Percentiles rank a stretch among this genome's conserved stretches.
Evolutionary conservation across 2,329 filamentous ascomycete species (phyloP).

Genomic region (Claviceps spartinae): DNA sequence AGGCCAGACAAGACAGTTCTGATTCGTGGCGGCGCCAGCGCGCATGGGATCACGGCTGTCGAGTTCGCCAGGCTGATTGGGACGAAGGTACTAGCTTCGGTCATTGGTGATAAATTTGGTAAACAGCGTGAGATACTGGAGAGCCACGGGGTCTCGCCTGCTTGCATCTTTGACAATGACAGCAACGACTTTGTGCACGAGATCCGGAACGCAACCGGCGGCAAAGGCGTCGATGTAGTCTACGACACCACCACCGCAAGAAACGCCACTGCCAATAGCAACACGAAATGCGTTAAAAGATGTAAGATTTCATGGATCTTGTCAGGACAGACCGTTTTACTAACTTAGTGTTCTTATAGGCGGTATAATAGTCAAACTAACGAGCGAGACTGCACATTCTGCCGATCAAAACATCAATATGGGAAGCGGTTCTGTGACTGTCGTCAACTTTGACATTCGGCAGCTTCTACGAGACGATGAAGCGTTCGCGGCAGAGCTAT

Average conservation of each 20-base stretch:
- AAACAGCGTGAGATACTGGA: constrained; percentile 25
- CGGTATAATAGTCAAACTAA: constrained; percentile 21
- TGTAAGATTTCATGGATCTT: constrained; percentile 14
- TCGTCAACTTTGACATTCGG: constrained; percentile 21
- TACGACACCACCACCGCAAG: constrained; percentile 32
- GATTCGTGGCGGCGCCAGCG: constrained; percentile 30
- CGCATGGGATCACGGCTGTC: constrained; percentile 30
- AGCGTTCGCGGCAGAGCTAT: constrained; percentile 17
- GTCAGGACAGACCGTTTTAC: background rate
- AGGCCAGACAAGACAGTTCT: constrained; percentile 21
- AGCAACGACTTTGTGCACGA: constrained; percentile 19
- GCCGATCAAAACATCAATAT: background rate
- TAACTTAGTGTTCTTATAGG: constrained; percentile 9
- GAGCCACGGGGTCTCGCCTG: constrained; percentile 18
- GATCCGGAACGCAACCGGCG: constrained; percentile 19
- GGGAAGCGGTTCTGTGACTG: constrained; percentile 11
- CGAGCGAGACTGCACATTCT: constrained; percentile 11
- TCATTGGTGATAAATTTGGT: constrained; percentile 14
- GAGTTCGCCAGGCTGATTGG: constrained; percentile 24
- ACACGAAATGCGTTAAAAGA: constrained; percentile 21
- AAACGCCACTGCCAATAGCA: constrained; percentile 17
- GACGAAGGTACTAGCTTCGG: constrained; percentile 29
- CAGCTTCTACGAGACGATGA: constrained; percentile 19
- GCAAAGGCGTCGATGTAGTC: constrained; percentile 26
- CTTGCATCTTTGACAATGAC: constrained; percentile 25